These are phyloP conservation scores for Herpotrichia juniperi DNA, from an alignment of 2,329 filamentous ascomycete species.

Conservation along the genomic window DNA sequence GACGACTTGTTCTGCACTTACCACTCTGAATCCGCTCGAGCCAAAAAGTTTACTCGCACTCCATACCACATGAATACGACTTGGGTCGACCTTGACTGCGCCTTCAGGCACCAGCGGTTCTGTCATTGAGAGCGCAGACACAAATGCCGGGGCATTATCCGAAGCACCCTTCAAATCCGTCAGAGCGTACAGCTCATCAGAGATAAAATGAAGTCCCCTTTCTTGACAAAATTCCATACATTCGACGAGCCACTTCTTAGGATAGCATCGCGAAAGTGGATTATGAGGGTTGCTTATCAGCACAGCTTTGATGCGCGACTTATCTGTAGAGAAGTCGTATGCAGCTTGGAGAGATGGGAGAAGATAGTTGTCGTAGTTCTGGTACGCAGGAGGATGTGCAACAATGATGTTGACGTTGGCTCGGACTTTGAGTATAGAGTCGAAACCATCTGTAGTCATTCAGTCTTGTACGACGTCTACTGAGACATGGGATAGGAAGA, in stretches of 20 bases:
- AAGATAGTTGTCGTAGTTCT: conserved; percentile 39
- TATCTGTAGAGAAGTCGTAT: conserved; percentile 34
- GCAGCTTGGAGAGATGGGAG: conserved; percentile 36
- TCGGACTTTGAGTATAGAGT: conserved; percentile 21
- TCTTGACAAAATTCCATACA: conserved; percentile 43
- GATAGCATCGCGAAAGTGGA: conserved; percentile 33
- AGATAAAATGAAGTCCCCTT: conserved; percentile 33
- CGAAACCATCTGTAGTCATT: conserved; percentile 25
- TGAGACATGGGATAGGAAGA: background rate
- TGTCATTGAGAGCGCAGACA: conserved; percentile 31
- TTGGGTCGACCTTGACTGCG: conserved; percentile 40
- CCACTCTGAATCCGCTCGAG: conserved; percentile 32
- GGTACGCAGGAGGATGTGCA: conserved; percentile 34
- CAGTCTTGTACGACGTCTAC: background rate
- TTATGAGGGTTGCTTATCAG: conserved; percentile 37
- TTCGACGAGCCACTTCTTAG: conserved; percentile 29
- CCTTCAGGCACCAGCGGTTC: conserved; percentile 34
- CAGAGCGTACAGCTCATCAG: conserved; percentile 33
- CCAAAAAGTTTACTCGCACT: conserved; percentile 39
- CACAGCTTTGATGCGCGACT: conserved; percentile 37
- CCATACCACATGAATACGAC: conserved; percentile 39
- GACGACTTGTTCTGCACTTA: conserved; percentile 18
- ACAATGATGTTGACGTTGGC: conserved; percentile 32
- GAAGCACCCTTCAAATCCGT: conserved; percentile 14
- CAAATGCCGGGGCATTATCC: conserved; percentile 21